Percentiles rank a stretch among this genome's conserved stretches.
phyloP scores from a whole-genome alignment of 73 alveolate species.

The Paramecium bursaria region DNA sequence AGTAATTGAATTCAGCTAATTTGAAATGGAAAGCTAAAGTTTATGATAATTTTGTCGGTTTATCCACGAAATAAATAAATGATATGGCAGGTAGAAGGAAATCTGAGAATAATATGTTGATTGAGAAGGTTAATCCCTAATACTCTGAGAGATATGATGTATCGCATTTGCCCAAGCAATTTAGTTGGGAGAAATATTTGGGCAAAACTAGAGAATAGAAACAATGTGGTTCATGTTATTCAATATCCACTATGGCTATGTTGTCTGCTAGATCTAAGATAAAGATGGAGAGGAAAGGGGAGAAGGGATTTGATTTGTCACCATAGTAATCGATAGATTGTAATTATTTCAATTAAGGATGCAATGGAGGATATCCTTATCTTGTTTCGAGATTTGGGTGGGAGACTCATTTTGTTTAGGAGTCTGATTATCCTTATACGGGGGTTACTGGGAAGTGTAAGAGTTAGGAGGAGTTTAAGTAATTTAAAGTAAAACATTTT shows the following conservation, averaged over 20 bases:
- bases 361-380: conserved; percentile 71
- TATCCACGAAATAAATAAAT: conserved; percentile 53
- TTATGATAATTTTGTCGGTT: conserved; percentile 22
- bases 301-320: conserved; percentile 25
- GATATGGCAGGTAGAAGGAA: conserved; percentile 58
- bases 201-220: conserved; percentile 40
- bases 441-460: conserved; percentile 58
- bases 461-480: not conserved
- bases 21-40: conserved; percentile 55
- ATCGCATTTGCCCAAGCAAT: conserved; percentile 62
- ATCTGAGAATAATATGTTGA: conserved; percentile 1
- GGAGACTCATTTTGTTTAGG: conserved; percentile 36
- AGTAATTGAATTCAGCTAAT: conserved; percentile 29
- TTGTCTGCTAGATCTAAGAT: conserved; percentile 65
- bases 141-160: conserved; percentile 6
- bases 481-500: conserved; percentile 10
- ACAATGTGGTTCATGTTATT: conserved; percentile 68
- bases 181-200: conserved; percentile 59
- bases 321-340: conserved; percentile 67
- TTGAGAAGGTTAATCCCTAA: not conserved
- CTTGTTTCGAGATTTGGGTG: conserved; percentile 48
- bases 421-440: conserved; percentile 60
- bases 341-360: conserved; percentile 65
- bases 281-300: no score
- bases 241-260: conserved; percentile 68